Conservation (phyloP, 352 stramenopile species). For the Phytophthora boehmeriae region DNA sequence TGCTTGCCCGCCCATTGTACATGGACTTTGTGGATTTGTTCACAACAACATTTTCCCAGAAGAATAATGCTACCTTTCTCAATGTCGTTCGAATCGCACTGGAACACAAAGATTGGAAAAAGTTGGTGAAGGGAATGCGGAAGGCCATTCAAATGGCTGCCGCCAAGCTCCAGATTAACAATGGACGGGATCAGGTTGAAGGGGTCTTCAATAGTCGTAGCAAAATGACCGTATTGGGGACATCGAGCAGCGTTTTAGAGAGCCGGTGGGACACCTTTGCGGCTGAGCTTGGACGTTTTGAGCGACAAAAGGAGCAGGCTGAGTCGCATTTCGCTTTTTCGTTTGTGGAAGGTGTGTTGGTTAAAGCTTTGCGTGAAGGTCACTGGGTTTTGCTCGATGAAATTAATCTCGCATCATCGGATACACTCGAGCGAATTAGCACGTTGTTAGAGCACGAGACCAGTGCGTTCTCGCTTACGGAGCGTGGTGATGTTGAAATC, state of each 20-base stretch:
- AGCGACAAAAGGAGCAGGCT: slow-evolving; percentile 95
- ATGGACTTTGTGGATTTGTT: slow-evolving; percentile 98
- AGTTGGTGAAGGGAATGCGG: slow-evolving; percentile 95
- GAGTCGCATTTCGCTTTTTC: slow-evolving; percentile 97
- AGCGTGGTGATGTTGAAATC: slow-evolving; percentile 96
- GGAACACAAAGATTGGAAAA: slow-evolving; percentile 97
- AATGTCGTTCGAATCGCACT: slow-evolving; percentile 92
- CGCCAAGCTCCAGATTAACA: slow-evolving; percentile 52
- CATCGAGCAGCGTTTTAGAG: slow-evolving; percentile 54
- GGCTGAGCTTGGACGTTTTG: slow-evolving; percentile 89
- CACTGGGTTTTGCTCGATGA: slow-evolving; percentile 99
- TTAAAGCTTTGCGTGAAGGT: slow-evolving; percentile 95
- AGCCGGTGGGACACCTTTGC: slow-evolving; percentile 77
- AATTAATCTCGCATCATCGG: slow-evolving; percentile 99
- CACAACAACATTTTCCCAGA: slow-evolving; percentile 95
- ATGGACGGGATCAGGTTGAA: slow-evolving; percentile 7
- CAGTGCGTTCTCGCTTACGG: slow-evolving; percentile 96
- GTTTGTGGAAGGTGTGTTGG: slow-evolving; percentile 98
- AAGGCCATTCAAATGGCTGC: slow-evolving; percentile 86
- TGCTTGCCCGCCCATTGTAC: slow-evolving; percentile 93
- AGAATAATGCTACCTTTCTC: slow-evolving; percentile 97
- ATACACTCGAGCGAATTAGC: slow-evolving; percentile 98
- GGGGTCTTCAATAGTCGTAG: slow-evolving; percentile 21
- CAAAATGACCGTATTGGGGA: slow-evolving; percentile 48
- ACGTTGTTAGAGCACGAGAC: slow-evolving; percentile 97